These are phyloP conservation scores for Ceratobasidium sp. DNA, from an alignment of 1,284 basidiomycete species.

Conservation along the genomic window DNA sequence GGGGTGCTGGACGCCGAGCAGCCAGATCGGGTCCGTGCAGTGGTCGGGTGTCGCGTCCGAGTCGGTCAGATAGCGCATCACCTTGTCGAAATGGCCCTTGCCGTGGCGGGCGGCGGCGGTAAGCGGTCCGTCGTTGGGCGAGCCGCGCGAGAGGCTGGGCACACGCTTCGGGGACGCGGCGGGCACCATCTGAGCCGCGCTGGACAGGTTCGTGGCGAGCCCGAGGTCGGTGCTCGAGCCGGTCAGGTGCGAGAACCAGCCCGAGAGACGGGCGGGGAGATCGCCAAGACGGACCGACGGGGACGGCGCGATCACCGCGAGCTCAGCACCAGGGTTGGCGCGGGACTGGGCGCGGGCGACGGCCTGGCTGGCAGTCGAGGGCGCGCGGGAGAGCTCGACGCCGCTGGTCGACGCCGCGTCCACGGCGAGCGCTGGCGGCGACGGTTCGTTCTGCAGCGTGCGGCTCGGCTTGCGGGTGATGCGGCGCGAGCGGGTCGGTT, in stretches of 20 bases:
- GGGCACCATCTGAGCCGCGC: slow-evolving; percentile 27
- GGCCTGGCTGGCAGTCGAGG: slow-evolving; percentile 31
- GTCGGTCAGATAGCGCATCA: slow-evolving; percentile 83
- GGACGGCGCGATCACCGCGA: slow-evolving; percentile 4
- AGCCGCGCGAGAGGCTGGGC: slow-evolving; percentile 13
- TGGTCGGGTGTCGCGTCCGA: slow-evolving; percentile 82
- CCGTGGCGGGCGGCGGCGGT: slow-evolving; percentile 70
- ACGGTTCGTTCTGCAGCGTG: slow-evolving; percentile 4
- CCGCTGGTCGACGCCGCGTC: not conserved
- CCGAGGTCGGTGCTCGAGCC: slow-evolving; percentile 40
- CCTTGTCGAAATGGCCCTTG: slow-evolving; percentile 77
- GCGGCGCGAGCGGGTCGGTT: slow-evolving; percentile 13
- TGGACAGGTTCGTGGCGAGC: slow-evolving; percentile 9
- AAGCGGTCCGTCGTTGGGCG: slow-evolving; percentile 50
- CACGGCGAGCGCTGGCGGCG: slow-evolving; percentile 17
- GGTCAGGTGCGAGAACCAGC: slow-evolving; percentile 79
- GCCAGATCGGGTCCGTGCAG: slow-evolving; percentile 81
- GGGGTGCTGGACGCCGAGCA: slow-evolving; percentile 79
- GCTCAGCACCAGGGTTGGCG: not conserved
- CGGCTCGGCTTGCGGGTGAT: slow-evolving; percentile 13
- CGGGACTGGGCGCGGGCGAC: slow-evolving; percentile 17
- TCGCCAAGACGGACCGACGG: slow-evolving; percentile 47
- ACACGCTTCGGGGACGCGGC: slow-evolving; percentile 16
- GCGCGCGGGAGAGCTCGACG: slow-evolving; percentile 25
- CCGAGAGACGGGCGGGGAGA: slow-evolving; percentile 69